Evolutionary conservation across 345 rosid species (phyloP).

Genomic region (Atalantia buxifolia): DNA sequence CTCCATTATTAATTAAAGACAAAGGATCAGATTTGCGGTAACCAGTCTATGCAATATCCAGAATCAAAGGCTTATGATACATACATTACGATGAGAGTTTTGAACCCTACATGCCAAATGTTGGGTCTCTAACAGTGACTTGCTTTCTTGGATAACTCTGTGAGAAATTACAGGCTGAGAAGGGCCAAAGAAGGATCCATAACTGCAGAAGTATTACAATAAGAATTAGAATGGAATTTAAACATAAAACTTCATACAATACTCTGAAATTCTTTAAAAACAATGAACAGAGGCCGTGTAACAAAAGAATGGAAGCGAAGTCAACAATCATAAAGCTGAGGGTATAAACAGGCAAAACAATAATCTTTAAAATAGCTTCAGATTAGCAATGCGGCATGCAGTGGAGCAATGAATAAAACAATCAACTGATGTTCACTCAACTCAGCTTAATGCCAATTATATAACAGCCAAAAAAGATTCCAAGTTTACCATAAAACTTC

Average conservation of each 20-base stretch:
- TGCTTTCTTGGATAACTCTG: constrained; percentile 96
- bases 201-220: constrained; percentile 44
- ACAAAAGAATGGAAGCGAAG: neutral
- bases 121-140: constrained; percentile 76
- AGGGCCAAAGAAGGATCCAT: constrained; percentile 96
- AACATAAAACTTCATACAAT: neutral
- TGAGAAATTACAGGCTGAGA: constrained; percentile 81
- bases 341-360: neutral
- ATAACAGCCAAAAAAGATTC: neutral
- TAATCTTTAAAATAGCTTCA: neutral
- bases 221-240: neutral
- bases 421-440: neutral
- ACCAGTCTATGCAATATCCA: neutral
- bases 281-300: neutral
- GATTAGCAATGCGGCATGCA: neutral
- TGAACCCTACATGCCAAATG: constrained; percentile 36
- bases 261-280: neutral
- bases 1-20: neutral
- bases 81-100: constrained; percentile 41
- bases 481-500: neutral
- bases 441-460: neutral
- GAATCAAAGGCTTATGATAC: constrained; percentile 14
- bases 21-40: neutral
- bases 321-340: neutral
- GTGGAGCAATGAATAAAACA: neutral